Evolutionary conservation across 78 protist genomes (phyloP).

Genomic region (Chrysochromulina parva): DNA sequence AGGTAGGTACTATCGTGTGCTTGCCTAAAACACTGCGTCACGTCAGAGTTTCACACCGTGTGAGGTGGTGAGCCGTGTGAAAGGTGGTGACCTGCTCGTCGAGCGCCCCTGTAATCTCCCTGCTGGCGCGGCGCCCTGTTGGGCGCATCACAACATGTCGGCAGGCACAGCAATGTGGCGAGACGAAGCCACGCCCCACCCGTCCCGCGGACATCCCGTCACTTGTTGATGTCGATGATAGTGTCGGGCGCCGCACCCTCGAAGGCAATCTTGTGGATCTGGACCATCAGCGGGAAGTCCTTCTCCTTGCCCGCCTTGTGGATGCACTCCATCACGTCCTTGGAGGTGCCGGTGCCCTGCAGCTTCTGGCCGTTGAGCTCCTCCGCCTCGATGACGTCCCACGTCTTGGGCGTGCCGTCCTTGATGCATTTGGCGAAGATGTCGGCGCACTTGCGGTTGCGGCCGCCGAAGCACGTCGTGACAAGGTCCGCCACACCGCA

Average conservation of each 20-base stretch:
- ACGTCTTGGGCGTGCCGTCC: not conserved
- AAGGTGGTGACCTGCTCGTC: too few relatives aligned
- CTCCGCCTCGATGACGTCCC: not conserved
- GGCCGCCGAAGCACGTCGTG: constrained; percentile 76
- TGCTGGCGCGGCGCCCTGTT: too few relatives aligned
- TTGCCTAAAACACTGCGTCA: too few relatives aligned
- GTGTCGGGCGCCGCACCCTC: constrained; percentile 4
- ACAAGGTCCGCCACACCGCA: constrained; percentile 80
- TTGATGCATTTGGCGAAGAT: not conserved
- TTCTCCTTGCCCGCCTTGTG: not conserved
- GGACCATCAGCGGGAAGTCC: constrained; percentile 49
- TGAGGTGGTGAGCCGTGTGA: too few relatives aligned
- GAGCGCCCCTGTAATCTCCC: too few relatives aligned
- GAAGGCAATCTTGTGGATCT: constrained; percentile 24
- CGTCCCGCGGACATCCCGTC: not conserved
- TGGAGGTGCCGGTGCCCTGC: constrained; percentile 38
- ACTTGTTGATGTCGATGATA: not conserved
- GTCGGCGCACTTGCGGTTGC: constrained; percentile 60
- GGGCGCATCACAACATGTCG: too few relatives aligned
- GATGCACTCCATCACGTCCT: constrained; percentile 56
- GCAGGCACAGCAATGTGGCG: too few relatives aligned
- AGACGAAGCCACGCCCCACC: too few relatives aligned
- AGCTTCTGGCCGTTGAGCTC: not conserved
- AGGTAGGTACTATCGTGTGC: too few relatives aligned
- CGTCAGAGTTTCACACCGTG: too few relatives aligned